Base-by-base conservation (phyloP, 2,329 filamentous ascomycete genomes). In the Aspergillus persii region DNA sequence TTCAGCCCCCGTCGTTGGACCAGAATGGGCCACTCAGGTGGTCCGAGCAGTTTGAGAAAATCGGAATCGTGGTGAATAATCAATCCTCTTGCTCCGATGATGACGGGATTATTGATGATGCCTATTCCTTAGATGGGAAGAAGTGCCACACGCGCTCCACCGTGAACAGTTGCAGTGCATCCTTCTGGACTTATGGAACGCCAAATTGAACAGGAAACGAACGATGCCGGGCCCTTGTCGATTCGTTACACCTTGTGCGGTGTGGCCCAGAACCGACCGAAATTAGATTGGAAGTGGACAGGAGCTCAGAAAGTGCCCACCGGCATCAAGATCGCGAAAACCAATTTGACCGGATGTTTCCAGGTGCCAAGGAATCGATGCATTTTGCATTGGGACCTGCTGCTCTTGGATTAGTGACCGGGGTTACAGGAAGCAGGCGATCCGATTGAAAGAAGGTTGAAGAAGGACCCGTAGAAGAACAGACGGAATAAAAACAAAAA, bases 171-270 rank as follows among this genome's bases (percentile, higher is more conserved):
- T 49, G 36, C 36, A 41, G n/a, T 30, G 44, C 39, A 47, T 41
- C 48, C 33, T 49, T 53, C 56, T 49, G 36, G 50, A 61, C 41
- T 62, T 62, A 58, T 63, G 61, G 61, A 63, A 63, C 61, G 56
- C 51, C 48, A 29, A 39, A 49, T 27, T 9, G 49, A 49, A 50
- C 26, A 47, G 27, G 18, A 47, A 47, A 47, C 18, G 26, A 8
- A 26, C 26, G 18, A 47, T 18, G 41, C 41, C n/a, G 9, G 18
- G 11, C 52, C 54, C 53, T 4, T 52, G 31, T 58, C 36, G 54
- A 60, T 53, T 55, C 59, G 58, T 60, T 61, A 61, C 57, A 59
- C 57, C 44, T 50, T 56, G 26, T 56, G 49, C 53, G 56, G 57
- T 56, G 50, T 56, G 50, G 54, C 50, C 53, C 59, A 59, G 33